phyloP scores from a whole-genome alignment of 2,329 filamentous ascomycete genomes.

The Penicillium oxalicum region DNA sequence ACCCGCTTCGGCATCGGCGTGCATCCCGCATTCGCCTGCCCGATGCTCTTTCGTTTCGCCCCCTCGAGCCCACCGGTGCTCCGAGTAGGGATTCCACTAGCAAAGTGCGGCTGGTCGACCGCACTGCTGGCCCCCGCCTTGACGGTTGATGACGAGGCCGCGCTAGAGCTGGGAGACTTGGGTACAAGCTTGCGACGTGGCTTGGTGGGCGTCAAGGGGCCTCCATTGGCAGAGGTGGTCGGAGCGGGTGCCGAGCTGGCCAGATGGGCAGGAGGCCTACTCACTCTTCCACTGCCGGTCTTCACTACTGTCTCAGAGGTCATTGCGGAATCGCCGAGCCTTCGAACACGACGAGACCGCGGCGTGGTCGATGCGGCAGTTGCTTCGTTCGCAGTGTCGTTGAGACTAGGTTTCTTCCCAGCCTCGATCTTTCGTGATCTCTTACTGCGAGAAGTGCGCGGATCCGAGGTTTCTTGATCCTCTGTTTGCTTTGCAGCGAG shows the following conservation, averaged over 20 bases:
- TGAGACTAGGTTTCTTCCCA: slow-evolving; percentile 3
- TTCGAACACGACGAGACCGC: slow-evolving; percentile 28
- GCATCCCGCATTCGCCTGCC: slow-evolving; percentile 32
- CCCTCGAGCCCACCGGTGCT: slow-evolving; percentile 13
- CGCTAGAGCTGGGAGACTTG: slow-evolving; percentile 25
- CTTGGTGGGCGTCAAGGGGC: slow-evolving; percentile 23
- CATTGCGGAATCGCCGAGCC: slow-evolving; percentile 24
- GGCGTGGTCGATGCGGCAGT: slow-evolving; percentile 19
- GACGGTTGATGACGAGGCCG: slow-evolving; percentile 14
- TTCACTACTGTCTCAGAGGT: slow-evolving; percentile 20
- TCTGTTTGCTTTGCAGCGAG: slow-evolving; percentile 16
- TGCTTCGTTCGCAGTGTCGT: slow-evolving; percentile 18
- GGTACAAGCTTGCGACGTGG: slow-evolving; percentile 33
- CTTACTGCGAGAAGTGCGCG: slow-evolving; percentile 23
- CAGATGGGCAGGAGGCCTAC: slow-evolving; percentile 15
- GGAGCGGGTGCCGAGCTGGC: slow-evolving; percentile 5
- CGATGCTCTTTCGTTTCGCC: slow-evolving; percentile 23
- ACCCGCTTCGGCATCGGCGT: slow-evolving; percentile 32
- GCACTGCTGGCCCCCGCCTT: slow-evolving; percentile 10
- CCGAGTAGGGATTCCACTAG: slow-evolving; percentile 17
- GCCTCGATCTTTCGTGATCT: slow-evolving; percentile 15
- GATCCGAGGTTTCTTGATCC: slow-evolving; percentile 21
- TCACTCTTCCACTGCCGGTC: slow-evolving; percentile 15
- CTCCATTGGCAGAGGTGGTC: not conserved
- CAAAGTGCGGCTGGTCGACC: slow-evolving; percentile 10